Conservation (phyloP, 2,329 filamentous ascomycete species). For the Ilyonectria mors-panacis region DNA sequence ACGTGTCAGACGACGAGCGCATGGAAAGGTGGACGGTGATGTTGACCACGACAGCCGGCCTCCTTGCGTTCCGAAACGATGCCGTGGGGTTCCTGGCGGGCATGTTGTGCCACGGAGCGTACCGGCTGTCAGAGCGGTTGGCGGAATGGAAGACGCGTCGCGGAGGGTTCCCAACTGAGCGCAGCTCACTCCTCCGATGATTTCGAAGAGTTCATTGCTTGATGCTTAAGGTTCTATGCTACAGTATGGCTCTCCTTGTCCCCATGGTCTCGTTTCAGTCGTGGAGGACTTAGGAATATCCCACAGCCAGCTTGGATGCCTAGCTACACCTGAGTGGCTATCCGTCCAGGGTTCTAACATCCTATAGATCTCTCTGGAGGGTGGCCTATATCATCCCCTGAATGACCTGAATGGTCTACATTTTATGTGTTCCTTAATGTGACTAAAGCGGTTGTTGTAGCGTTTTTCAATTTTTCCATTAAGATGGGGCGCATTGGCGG, state of each 20-base stretch:
- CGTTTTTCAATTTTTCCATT: neutral
- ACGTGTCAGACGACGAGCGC: slow-evolving; percentile 76
- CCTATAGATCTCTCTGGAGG: neutral
- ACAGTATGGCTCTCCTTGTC: neutral
- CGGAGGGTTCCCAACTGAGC: slow-evolving; percentile 46
- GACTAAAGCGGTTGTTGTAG: neutral
- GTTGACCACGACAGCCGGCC: slow-evolving; percentile 86
- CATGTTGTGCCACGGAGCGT: slow-evolving; percentile 82
- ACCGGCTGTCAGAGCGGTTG: slow-evolving; percentile 64
- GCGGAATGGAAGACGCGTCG: slow-evolving; percentile 53
- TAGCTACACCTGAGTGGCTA: neutral
- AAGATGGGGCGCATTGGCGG: neutral
- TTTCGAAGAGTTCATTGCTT: neutral
- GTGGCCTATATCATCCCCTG: neutral
- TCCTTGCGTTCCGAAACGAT: slow-evolving; percentile 92
- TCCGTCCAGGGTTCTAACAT: neutral
- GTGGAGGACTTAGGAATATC: slow-evolving; percentile 4
- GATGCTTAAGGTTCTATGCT: neutral
- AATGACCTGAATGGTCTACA: neutral
- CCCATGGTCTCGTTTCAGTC: neutral
- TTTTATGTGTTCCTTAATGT: neutral
- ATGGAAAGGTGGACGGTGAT: slow-evolving; percentile 88
- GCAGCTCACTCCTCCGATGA: slow-evolving; percentile 50
- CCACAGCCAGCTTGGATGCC: neutral
- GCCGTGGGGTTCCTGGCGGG: slow-evolving; percentile 89